A percentile compares a stretch with the other conserved stretches of the same genome.
Evolutionary conservation across 2,329 filamentous ascomycete genomes (phyloP).

Genomic region (Fusarium udum): DNA sequence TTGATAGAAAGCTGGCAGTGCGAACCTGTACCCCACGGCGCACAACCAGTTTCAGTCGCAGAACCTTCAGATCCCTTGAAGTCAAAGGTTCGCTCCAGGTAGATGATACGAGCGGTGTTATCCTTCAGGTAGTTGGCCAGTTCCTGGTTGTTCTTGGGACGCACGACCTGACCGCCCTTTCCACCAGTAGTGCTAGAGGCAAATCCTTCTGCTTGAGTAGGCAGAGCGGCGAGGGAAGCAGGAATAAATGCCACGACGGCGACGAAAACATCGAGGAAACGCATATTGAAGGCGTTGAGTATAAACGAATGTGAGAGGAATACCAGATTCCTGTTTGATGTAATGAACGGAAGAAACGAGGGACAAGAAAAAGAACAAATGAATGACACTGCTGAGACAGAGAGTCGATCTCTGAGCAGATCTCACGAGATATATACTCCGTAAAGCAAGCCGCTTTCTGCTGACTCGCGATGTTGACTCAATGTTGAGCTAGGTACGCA

Average conservation of each 20-base stretch:
- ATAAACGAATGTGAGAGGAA: neutral
- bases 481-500: neutral
- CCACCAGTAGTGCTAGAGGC: neutral
- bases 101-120: too few relatives aligned
- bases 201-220: neutral
- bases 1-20: too few relatives aligned
- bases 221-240: neutral
- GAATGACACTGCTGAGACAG: neutral
- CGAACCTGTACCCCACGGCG: too few relatives aligned
- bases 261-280: neutral
- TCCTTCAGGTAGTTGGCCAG: too few relatives aligned
- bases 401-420: neutral
- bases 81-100: too few relatives aligned
- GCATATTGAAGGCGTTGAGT: neutral
- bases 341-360: neutral
- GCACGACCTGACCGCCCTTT: neutral
- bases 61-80: too few relatives aligned
- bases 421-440: neutral
- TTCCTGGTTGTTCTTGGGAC: neutral
- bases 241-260: neutral
- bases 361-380: neutral
- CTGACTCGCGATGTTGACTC: neutral
- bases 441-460: neutral
- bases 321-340: neutral
- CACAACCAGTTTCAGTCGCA: too few relatives aligned